phyloP scores from a whole-genome alignment of 2,329 filamentous ascomycete species.

The Alternaria sp. region DNA sequence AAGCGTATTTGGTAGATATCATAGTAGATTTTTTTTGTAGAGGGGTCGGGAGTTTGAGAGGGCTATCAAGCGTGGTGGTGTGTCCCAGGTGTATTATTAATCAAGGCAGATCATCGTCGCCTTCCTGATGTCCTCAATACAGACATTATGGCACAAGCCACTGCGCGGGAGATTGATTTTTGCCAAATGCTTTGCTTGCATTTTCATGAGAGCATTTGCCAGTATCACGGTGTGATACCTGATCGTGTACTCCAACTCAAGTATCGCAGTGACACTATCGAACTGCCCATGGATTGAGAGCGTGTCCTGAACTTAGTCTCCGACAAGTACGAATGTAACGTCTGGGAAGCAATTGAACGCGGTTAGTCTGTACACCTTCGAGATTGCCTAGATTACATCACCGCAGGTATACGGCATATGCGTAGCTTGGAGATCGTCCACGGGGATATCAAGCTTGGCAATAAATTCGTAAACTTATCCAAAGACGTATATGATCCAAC shows the following conservation, averaged over 20 bases:
- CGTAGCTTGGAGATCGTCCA: not conserved
- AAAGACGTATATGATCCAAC: not conserved
- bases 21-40: not conserved
- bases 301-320: not conserved
- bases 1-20: not conserved
- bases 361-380: not conserved
- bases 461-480: not conserved
- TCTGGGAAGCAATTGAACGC: not conserved
- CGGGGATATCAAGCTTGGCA: not conserved
- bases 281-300: not conserved
- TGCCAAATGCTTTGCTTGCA: not conserved
- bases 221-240: not conserved
- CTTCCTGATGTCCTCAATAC: not conserved
- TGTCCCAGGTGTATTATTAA: not conserved
- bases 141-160: not conserved
- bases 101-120: not conserved
- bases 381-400: not conserved
- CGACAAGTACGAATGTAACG: not conserved
- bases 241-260: not conserved
- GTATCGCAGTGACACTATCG: not conserved
- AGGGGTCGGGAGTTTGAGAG: not conserved
- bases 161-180: not conserved
- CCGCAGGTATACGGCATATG: not conserved
- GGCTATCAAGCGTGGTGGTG: not conserved
- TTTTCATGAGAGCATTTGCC: not conserved